Evolutionary conservation across 139 green algal genomes (phyloP).

Genomic region (Astrephomene gubernaculifera): DNA sequence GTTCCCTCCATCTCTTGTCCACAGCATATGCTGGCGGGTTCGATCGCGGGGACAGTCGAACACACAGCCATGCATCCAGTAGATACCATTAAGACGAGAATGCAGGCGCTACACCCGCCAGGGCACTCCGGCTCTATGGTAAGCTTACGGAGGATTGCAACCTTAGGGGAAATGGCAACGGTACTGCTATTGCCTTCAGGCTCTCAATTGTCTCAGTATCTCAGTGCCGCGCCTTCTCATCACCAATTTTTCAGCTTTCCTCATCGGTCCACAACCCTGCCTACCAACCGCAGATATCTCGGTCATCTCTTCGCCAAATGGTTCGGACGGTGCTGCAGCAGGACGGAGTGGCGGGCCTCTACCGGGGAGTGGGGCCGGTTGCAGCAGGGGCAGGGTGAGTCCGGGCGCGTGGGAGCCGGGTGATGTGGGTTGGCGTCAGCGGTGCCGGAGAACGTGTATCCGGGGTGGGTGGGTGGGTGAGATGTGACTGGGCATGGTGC

Average conservation of each 20-base stretch:
- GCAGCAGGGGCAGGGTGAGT: conserved; percentile 78
- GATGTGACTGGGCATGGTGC: too few relatives aligned
- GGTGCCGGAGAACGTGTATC: too few relatives aligned
- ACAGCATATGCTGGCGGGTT: conserved; percentile 93
- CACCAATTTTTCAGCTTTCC: too few relatives aligned
- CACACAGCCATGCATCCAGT: conserved; percentile 97
- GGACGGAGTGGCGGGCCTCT: conserved; percentile 85
- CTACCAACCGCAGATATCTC: conserved; percentile 76
- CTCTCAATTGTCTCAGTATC: too few relatives aligned
- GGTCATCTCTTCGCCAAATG: conserved; percentile 62
- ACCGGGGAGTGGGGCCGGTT: conserved; percentile 83
- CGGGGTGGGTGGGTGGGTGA: too few relatives aligned
- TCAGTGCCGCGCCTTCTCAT: too few relatives aligned
- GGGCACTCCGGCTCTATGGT: conserved; percentile 67
- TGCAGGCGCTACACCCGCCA: conserved; percentile 93
- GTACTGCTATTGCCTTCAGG: too few relatives aligned
- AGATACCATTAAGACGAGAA: conserved; percentile 98
- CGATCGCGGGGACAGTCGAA: conserved; percentile 92
- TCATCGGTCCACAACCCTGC: too few relatives aligned
- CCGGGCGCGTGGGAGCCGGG: too few relatives aligned
- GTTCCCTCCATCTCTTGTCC: background rate
- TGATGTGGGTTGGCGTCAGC: conserved; percentile 33
- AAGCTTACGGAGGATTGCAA: too few relatives aligned
- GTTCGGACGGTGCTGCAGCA: conserved; percentile 72
- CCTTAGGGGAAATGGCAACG: too few relatives aligned